Evolutionary conservation across 805 yeast genomes (phyloP).

Genomic region (Candida pseudoglaebosa): DNA sequence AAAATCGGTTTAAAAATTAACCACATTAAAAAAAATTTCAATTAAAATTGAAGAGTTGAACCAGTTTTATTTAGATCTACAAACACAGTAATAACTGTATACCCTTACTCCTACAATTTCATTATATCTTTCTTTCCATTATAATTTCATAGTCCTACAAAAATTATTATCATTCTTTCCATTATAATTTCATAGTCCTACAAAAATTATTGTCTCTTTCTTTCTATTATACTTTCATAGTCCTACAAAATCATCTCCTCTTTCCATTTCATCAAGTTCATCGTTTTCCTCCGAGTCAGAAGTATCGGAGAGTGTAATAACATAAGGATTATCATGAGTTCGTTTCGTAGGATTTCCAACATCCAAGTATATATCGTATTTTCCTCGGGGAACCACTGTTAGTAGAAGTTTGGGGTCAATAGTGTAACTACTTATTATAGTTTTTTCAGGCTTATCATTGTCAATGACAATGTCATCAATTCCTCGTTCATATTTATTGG

Average conservation of each 20-base stretch:
- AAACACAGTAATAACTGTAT: too few species aligned
- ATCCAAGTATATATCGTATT: conserved; percentile 25
- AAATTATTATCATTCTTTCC: too few species aligned
- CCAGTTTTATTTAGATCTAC: too few species aligned
- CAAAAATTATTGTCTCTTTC: too few species aligned
- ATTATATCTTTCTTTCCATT: too few species aligned
- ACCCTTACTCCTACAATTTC: too few species aligned
- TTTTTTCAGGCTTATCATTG: conserved; percentile 7
- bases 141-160: too few species aligned
- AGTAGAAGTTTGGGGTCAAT: conserved; percentile 27
- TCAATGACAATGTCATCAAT: conserved; percentile 13
- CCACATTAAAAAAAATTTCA: neutral
- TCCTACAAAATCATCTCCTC: conserved; percentile 21
- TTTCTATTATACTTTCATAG: too few species aligned
- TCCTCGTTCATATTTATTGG: conserved; percentile 14
- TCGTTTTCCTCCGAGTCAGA: conserved; percentile 10
- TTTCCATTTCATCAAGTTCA: conserved; percentile 17
- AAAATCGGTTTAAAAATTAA: neutral
- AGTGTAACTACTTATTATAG: conserved; percentile 29
- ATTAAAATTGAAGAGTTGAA: too few species aligned
- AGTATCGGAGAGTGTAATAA: conserved; percentile 14
- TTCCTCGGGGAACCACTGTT: conserved; percentile 14
- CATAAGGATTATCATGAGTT: conserved; percentile 7
- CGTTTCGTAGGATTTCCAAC: conserved; percentile 3
- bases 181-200: too few species aligned